Percentiles rank a stretch among this genome's conserved stretches.
These are phyloP conservation scores for Carex littledalei DNA, from an alignment of 176 grass and related monocot genomes.

Conservation along the genomic window DNA sequence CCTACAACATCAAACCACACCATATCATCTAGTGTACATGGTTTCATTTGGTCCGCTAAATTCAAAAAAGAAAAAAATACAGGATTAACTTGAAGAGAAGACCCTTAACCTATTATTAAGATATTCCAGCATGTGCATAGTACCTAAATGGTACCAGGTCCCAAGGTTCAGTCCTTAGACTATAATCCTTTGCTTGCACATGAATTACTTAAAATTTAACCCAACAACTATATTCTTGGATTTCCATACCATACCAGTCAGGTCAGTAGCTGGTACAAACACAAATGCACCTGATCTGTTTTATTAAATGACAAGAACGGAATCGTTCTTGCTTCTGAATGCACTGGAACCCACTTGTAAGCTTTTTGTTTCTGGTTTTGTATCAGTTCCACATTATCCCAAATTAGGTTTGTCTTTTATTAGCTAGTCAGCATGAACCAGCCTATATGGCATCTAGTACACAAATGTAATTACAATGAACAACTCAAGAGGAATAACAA, in stretches of 20 bases:
- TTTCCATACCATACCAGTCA: not conserved
- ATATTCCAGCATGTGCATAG: not conserved
- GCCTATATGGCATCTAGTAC: not conserved
- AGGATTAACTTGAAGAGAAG: not conserved
- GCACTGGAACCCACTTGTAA: not conserved
- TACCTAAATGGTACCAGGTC: not conserved
- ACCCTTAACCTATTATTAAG: not conserved
- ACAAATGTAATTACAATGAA: not conserved
- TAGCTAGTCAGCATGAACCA: not conserved
- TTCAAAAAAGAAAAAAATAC: not conserved
- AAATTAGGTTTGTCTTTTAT: not conserved
- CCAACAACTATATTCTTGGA: not conserved
- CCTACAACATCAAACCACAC: not conserved
- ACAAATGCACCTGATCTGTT: not conserved
- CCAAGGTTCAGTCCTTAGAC: not conserved
- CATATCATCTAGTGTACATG: not conserved
- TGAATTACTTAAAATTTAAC: not conserved
- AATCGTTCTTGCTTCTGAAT: not conserved
- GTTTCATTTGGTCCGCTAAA: not conserved
- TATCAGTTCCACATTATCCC: not conserved
- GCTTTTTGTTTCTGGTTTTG: not conserved
- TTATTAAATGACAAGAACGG: not conserved
- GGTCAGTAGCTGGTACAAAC: not conserved
- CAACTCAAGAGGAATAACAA: not conserved
- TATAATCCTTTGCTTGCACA: not conserved